Conservation (phyloP, 495 filamentous ascomycete genomes). For the Xylaria palmicola region DNA sequence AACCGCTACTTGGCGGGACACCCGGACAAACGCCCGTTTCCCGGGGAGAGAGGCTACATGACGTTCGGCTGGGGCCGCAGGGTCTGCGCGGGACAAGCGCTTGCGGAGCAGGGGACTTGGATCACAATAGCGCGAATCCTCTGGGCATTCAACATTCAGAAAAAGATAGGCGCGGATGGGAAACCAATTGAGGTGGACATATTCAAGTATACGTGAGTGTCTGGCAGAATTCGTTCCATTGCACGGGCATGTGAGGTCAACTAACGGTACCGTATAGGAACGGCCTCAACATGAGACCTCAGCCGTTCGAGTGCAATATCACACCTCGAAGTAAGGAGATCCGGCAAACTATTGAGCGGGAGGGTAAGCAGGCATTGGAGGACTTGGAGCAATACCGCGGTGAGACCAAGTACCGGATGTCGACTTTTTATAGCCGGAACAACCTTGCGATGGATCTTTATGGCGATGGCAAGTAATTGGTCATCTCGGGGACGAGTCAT, state of each 20-base stretch:
- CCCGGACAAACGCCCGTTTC: conserved; percentile 53
- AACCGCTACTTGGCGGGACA: conserved; percentile 48
- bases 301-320: conserved; percentile 53
- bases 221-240: neutral
- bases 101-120: conserved; percentile 59
- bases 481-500: neutral
- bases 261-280: conserved; percentile 41
- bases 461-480: conserved; percentile 15
- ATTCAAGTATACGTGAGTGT: conserved; percentile 38
- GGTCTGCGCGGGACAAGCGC: conserved; percentile 57
- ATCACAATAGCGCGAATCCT: conserved; percentile 54
- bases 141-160: conserved; percentile 56
- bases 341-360: conserved; percentile 49
- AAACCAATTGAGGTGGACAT: conserved; percentile 54
- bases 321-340: conserved; percentile 50
- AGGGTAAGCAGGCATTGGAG: conserved; percentile 53
- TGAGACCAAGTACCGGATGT: conserved; percentile 59
- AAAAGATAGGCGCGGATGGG: conserved; percentile 46
- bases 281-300: conserved; percentile 55
- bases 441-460: conserved; percentile 27
- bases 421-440: conserved; percentile 44
- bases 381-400: conserved; percentile 56
- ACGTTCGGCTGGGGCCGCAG: conserved; percentile 63
- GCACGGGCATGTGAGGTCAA: too few relatives aligned
- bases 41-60: conserved; percentile 61